A percentile compares a stretch with the other conserved stretches of the same genome.
Conservation (phyloP, 371 early-diverging fungal species). For the Mortierella sp. region DNA sequence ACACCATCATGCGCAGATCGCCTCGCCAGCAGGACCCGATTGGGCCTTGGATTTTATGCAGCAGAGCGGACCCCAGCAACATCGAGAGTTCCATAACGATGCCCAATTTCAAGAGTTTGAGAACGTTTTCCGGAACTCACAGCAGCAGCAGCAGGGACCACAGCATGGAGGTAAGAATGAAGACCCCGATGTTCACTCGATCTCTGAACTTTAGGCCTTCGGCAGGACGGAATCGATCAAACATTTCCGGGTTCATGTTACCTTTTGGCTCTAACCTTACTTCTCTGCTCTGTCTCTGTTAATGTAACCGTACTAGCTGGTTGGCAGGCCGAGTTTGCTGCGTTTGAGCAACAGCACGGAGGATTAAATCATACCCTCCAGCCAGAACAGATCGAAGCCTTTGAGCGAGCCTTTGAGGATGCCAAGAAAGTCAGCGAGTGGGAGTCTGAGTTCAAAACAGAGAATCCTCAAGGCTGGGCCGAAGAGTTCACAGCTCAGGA, state of each 20-base stretch:
- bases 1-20: conserved; percentile 37
- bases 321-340: conserved; percentile 65
- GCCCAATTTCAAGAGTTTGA: conserved; percentile 74
- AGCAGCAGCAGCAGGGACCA: conserved; percentile 33
- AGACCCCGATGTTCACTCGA: neutral
- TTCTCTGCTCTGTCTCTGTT: neutral
- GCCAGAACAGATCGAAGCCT: conserved; percentile 70
- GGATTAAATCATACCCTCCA: conserved; percentile 39
- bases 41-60: conserved; percentile 84
- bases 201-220: neutral
- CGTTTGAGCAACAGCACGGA: conserved; percentile 61
- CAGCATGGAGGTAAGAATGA: conserved; percentile 23
- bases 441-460: conserved; percentile 56
- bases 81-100: conserved; percentile 50
- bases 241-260: neutral
- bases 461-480: conserved; percentile 56
- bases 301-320: conserved; percentile 23
- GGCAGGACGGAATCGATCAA: neutral
- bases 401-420: conserved; percentile 84
- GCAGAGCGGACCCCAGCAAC: conserved; percentile 58
- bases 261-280: neutral
- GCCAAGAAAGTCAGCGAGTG: conserved; percentile 65
- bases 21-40: conserved; percentile 56
- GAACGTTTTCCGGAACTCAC: conserved; percentile 63
- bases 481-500: conserved; percentile 62